Base-by-base conservation (phyloP, 2,329 filamentous ascomycete species). In the Pyrenophora seminiperda region DNA sequence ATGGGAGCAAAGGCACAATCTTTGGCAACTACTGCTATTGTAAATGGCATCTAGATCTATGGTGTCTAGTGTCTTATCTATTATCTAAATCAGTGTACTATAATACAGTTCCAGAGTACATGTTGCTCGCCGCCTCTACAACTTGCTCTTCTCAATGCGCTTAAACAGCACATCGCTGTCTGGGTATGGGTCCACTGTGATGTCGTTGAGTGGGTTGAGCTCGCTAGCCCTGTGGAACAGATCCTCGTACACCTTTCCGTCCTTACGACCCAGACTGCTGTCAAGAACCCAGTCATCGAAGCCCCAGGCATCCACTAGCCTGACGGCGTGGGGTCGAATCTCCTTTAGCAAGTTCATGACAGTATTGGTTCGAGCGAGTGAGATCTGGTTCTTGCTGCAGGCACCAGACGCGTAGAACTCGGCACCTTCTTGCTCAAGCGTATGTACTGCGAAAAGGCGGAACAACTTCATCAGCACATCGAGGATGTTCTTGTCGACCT, bases 211-310 rank as follows among this genome's bases (percentile, higher is more conserved):
- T 1, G 88, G 88, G 65, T 91, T 91, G 61, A 87, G 73, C 76
- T 89, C 81, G 53, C 83, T 86, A 0, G 88, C 89, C 11, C 88
- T 76, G 63, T 85, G 77, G 74, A 91, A 91, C 77, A 91, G 79
- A 62, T 91, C 88, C 69, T 89, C 86, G 61, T 91, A 91, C 1
- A 91, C 88, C 62, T 87, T 85, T 15, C 89, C 88, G 53, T 91
- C 88, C 34, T 81, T 82, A 1, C 87, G 78, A 1, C 89, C 88
- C 31, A 91, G 71, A 50, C 83, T 84, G 61, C 82, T 86, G 67
- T 91, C 88, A 2, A 91, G 79, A 62, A 89, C 86, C 86, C 86
- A 91, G 67, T 91, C 88, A 1, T 88, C 84, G 73, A 91, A 89
- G 53, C 83, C 82, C 89, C 88, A 91, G 0, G 85, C 77, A 63